Percentiles rank a stretch among this genome's conserved stretches.
These are phyloP conservation scores for Malassezia restricta DNA, from an alignment of 1,284 basidiomycete species.

Conservation along the genomic window DNA sequence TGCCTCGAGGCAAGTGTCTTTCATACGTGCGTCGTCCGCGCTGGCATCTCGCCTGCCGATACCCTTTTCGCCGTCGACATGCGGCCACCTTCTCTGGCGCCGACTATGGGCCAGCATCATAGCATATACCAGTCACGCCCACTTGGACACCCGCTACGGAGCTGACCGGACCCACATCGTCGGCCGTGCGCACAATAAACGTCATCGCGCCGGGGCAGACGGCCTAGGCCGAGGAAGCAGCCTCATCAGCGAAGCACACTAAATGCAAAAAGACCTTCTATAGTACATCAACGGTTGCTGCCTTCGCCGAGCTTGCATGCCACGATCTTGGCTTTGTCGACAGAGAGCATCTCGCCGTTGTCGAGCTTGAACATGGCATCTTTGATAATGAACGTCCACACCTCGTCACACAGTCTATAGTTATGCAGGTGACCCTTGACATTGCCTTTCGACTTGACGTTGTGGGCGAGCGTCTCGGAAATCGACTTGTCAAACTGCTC, in stretches of 20 bases:
- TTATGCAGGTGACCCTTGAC: constrained; percentile 43
- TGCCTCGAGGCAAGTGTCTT: neutral
- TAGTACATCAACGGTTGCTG: constrained; percentile 3
- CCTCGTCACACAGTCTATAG: constrained; percentile 43
- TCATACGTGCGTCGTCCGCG: neutral
- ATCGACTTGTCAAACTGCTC: constrained; percentile 48
- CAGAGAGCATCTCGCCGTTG: constrained; percentile 34
- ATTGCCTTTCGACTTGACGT: constrained; percentile 38
- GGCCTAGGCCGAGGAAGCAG: no score
- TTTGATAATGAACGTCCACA: constrained; percentile 44
- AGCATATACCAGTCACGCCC: no score
- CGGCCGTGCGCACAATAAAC: no score
- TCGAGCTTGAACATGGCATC: constrained; percentile 43
- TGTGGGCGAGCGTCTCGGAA: constrained; percentile 36
- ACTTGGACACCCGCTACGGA: no score
- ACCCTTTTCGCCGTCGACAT: no score
- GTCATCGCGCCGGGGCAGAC: no score
- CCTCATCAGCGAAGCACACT: no score
- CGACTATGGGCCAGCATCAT: no score
- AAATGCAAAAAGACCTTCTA: neutral
- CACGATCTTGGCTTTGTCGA: constrained; percentile 42
- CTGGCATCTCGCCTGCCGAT: no score
- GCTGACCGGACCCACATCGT: no score
- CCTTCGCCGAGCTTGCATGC: constrained; percentile 42
- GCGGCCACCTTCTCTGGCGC: no score